Percentiles rank a stretch among this genome's conserved stretches.
These are phyloP conservation scores for Trichoderma pleuroti DNA, from an alignment of 2,329 filamentous ascomycete species.

Conservation along the genomic window DNA sequence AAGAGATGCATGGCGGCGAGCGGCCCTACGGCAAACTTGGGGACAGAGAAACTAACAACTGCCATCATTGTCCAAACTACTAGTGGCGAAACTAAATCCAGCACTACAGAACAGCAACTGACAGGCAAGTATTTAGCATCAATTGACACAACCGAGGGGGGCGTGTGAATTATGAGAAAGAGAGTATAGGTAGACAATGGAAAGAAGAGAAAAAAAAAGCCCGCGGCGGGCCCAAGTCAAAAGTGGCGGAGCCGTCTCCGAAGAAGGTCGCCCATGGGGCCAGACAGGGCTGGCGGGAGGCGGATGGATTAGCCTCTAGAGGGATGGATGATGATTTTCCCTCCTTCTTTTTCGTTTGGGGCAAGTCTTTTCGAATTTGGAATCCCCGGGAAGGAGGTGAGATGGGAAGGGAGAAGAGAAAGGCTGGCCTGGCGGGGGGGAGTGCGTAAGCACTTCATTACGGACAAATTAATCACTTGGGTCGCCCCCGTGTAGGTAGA, in stretches of 20 bases:
- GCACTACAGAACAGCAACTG: too few species aligned
- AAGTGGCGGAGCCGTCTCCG: background rate
- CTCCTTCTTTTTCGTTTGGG: background rate
- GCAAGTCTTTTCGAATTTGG: background rate
- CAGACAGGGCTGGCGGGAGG: constrained; percentile 1
- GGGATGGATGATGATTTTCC: background rate
- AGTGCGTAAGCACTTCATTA: constrained; percentile 6
- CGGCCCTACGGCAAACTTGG: background rate
- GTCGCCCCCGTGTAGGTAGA: background rate
- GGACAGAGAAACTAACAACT: background rate
- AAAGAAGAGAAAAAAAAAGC: background rate
- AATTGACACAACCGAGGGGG: background rate
- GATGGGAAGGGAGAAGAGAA: background rate
- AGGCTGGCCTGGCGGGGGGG: background rate
- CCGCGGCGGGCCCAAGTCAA: background rate
- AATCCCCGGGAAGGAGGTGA: background rate
- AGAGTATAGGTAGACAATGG: background rate
- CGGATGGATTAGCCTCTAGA: background rate
- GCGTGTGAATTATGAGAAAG: background rate
- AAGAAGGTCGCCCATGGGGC: background rate
- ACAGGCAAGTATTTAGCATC: background rate
- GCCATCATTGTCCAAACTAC: background rate
- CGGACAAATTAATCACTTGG: background rate
- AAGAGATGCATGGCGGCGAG: background rate
- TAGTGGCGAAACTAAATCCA: background rate